These are phyloP conservation scores for Chlorella sorokiniana DNA, from an alignment of 139 green algal species.

Conservation along the genomic window DNA sequence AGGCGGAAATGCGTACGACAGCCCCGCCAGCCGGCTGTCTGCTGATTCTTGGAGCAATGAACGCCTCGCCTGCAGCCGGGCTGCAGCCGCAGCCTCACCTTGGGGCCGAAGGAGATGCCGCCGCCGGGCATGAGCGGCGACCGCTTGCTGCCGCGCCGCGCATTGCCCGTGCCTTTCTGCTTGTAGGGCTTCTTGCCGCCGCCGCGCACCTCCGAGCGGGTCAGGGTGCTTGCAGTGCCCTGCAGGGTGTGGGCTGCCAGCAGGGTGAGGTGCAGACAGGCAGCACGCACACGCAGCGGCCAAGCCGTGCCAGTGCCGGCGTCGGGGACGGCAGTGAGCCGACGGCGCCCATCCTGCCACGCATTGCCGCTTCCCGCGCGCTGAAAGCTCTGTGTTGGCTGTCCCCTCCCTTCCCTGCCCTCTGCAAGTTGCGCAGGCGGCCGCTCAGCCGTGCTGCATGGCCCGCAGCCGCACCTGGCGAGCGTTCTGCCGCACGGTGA, in stretches of 20 bases:
- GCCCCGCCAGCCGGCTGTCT: background rate
- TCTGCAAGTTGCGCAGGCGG: background rate
- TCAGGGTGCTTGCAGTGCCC: constrained; percentile 93
- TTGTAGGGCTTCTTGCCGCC: constrained; percentile 96
- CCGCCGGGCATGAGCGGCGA: constrained; percentile 91
- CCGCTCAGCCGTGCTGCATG: background rate
- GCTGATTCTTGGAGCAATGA: background rate
- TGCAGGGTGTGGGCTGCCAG: constrained; percentile 41
- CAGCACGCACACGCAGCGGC: background rate
- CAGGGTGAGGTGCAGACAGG: background rate
- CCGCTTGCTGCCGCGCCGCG: constrained; percentile 78
- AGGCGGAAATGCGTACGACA: background rate
- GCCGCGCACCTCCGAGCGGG: constrained; percentile 90
- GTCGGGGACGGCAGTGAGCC: background rate
- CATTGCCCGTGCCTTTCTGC: constrained; percentile 97
- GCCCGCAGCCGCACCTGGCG: constrained; percentile 62
- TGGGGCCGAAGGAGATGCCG: constrained; percentile 96
- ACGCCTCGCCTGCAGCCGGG: background rate
- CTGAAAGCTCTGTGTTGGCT: background rate
- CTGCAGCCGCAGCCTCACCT: constrained; percentile 55
- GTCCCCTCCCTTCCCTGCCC: background rate
- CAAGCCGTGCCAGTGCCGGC: background rate
- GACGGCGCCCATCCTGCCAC: background rate
- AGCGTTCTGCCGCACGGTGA: constrained; percentile 81
- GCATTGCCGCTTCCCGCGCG: background rate